Evolutionary conservation across 2,329 filamentous ascomycete genomes (phyloP).

Genomic region (Cyphellophora attinorum): DNA sequence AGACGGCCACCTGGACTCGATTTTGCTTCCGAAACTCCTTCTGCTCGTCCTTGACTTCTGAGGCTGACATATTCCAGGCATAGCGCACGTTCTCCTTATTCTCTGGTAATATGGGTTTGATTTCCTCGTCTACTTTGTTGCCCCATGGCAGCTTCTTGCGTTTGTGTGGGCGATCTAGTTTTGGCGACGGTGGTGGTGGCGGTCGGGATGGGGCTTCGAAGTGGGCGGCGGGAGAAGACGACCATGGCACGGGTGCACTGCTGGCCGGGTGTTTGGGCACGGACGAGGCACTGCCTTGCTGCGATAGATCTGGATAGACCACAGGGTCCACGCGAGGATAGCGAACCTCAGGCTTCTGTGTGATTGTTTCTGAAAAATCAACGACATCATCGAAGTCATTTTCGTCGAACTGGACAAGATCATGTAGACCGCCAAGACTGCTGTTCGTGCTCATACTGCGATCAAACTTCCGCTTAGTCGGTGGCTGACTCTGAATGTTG

Average conservation of each 20-base stretch:
- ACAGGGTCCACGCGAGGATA: conserved; percentile 10
- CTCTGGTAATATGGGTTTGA: conserved; percentile 31
- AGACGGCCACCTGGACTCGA: conserved; percentile 31
- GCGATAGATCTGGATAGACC: not conserved
- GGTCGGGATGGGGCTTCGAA: conserved; percentile 7
- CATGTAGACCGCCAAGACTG: conserved; percentile 32
- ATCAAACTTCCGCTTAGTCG: conserved; percentile 17
- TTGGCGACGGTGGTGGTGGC: conserved; percentile 17
- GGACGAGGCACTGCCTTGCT: conserved; percentile 23
- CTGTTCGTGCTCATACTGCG: conserved; percentile 16
- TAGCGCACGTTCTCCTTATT: conserved; percentile 29
- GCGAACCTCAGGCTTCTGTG: conserved; percentile 31
- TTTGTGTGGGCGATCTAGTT: conserved; percentile 38
- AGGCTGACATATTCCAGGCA: conserved; percentile 65
- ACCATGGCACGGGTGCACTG: conserved; percentile 60
- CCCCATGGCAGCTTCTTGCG: conserved; percentile 57
- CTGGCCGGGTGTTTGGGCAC: conserved; percentile 30
- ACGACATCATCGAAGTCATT: conserved; percentile 82
- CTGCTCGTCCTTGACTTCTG: conserved; percentile 67
- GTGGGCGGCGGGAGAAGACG: conserved; percentile 44
- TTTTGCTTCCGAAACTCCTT: conserved; percentile 59
- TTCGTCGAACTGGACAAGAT: conserved; percentile 56
- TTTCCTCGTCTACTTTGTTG: conserved; percentile 21
- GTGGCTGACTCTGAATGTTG: conserved; percentile 4
- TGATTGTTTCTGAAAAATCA: conserved; percentile 59